These are phyloP conservation scores for Zygnema circumcarinatum DNA, from an alignment of 139 green algal genomes.

Conservation along the genomic window DNA sequence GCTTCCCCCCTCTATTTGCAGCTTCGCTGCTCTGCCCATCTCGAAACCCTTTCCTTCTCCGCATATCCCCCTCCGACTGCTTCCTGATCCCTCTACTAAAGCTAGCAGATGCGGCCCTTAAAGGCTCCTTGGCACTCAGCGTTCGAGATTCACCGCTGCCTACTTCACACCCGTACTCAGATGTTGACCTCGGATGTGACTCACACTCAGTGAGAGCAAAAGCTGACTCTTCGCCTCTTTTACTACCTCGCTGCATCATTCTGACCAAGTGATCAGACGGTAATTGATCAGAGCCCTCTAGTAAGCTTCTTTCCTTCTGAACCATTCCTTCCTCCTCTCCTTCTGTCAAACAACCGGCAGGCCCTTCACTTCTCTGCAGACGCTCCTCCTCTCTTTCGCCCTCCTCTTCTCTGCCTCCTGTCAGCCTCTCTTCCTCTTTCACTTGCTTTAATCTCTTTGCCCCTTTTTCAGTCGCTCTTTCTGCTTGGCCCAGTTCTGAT, in stretches of 20 bases:
- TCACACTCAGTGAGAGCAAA: no score
- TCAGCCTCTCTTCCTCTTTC: background rate
- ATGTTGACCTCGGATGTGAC: no score
- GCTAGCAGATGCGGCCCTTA: background rate
- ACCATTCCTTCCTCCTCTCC: background rate
- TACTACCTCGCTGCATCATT: background rate
- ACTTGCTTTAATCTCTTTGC: background rate
- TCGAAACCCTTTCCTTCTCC: conserved; percentile 15
- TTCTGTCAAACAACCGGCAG: background rate
- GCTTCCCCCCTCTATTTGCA: background rate
- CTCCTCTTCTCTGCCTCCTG: background rate
- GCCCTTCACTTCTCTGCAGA: background rate
- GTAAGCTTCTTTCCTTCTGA: background rate
- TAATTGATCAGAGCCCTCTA: no score
- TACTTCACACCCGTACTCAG: background rate
- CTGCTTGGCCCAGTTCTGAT: no score
- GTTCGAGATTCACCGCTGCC: background rate
- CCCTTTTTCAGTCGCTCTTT: background rate
- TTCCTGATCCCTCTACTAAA: background rate
- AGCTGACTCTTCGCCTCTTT: background rate
- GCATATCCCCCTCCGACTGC: background rate
- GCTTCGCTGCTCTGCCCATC: background rate
- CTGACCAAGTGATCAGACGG: no score
- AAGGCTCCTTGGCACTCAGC: background rate
- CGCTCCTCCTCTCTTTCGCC: background rate